Conservation (phyloP, 257 asterid species). For the Nicotiana tabacum region DNA sequence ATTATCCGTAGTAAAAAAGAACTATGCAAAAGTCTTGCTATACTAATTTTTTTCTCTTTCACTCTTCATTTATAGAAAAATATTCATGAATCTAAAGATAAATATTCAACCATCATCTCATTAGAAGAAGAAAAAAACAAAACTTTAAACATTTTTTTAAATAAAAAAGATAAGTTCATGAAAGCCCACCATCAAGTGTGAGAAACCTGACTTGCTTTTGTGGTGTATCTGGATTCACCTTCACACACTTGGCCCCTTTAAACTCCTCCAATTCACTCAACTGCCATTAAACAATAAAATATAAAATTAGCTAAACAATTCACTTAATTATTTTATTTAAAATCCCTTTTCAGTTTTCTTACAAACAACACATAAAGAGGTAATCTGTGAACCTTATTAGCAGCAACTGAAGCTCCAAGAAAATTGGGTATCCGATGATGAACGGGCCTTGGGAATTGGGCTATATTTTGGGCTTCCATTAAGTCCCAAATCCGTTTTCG, state of each 20-base stretch:
- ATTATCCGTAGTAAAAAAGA: not conserved
- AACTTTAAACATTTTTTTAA: not conserved
- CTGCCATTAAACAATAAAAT: constrained; percentile 28
- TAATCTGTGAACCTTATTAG: constrained; percentile 41
- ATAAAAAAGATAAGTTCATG: not conserved
- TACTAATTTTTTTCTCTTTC: not conserved
- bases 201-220: constrained; percentile 92
- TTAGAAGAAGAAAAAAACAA: not conserved
- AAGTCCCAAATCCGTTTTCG: constrained; percentile 81
- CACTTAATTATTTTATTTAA: not conserved
- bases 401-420: constrained; percentile 57
- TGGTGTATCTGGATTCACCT: constrained; percentile 93
- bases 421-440: constrained; percentile 95
- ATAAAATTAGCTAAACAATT: not conserved
- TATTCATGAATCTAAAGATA: not conserved
- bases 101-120: not conserved
- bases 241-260: constrained; percentile 71
- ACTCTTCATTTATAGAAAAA: not conserved
- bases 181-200: constrained; percentile 63
- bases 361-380: not conserved
- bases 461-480: constrained; percentile 79
- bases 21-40: not conserved
- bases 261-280: constrained; percentile 69
- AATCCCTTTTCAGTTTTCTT: not conserved
- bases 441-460: constrained; percentile 92